phyloP scores from a whole-genome alignment of 495 filamentous ascomycete species.

The Talaromyces borbonicus region DNA sequence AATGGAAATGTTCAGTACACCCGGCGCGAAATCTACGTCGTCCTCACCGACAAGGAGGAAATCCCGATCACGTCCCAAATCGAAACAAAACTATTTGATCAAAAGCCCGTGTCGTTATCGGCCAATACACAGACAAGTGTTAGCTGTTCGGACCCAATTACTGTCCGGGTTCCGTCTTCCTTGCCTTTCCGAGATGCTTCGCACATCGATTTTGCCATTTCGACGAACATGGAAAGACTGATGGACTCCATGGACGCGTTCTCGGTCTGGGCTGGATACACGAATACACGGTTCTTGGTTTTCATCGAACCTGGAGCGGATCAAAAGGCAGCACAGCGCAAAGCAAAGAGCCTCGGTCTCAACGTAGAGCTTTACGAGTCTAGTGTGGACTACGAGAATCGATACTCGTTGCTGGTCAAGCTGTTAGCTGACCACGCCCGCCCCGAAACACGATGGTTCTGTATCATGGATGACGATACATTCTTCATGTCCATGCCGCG shows the following conservation, averaged over 20 bases:
- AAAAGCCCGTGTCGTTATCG: slow-evolving; percentile 1
- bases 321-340: slow-evolving; percentile 21
- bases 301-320: slow-evolving; percentile 40
- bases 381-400: slow-evolving; percentile 37
- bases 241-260: slow-evolving; percentile 46
- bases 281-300: slow-evolving; percentile 44
- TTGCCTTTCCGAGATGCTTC: slow-evolving; percentile 37
- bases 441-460: slow-evolving; percentile 45
- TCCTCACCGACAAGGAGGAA: slow-evolving; percentile 18
- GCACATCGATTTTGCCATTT: slow-evolving; percentile 50
- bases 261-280: slow-evolving; percentile 51
- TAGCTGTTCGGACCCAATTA: slow-evolving; percentile 24
- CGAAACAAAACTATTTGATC: slow-evolving; percentile 24
- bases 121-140: slow-evolving; percentile 14
- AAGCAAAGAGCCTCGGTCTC: slow-evolving; percentile 36
- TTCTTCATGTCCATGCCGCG: slow-evolving; percentile 47
- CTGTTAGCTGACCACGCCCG: slow-evolving; percentile 38
- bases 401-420: slow-evolving; percentile 51
- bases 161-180: slow-evolving; percentile 22
- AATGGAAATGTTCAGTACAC: slow-evolving; percentile 27
- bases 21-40: slow-evolving; percentile 32
- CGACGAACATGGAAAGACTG: slow-evolving; percentile 46
- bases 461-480: slow-evolving; percentile 62
- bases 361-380: slow-evolving; percentile 42
- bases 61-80: slow-evolving; percentile 25